These are phyloP conservation scores for Xylaria flabelliformis DNA, from an alignment of 495 filamentous ascomycete species.

Conservation along the genomic window DNA sequence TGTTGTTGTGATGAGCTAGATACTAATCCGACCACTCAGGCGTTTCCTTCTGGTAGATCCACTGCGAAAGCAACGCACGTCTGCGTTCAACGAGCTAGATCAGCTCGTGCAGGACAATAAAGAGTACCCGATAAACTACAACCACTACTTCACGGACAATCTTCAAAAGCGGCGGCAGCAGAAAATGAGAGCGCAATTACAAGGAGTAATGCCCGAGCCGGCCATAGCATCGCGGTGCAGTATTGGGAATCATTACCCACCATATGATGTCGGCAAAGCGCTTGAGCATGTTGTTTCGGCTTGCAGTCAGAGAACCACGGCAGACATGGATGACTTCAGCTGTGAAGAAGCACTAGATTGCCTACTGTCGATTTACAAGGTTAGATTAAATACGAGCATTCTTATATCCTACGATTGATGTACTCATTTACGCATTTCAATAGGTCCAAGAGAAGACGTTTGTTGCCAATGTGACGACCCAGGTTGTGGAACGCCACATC, in stretches of 20 bases:
- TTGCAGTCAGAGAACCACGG: conserved; percentile 4
- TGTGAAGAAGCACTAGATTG: conserved; percentile 5
- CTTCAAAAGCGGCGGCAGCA: conserved; percentile 27
- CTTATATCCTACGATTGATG: background rate
- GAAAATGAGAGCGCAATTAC: background rate
- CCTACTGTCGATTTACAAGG: conserved; percentile 9
- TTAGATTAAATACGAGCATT: background rate
- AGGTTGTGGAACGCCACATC: conserved; percentile 48
- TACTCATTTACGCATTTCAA: background rate
- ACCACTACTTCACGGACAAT: conserved; percentile 38
- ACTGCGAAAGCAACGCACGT: conserved; percentile 24
- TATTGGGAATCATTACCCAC: background rate
- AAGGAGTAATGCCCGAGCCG: background rate
- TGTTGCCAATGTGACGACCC: conserved; percentile 47
- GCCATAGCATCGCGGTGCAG: background rate
- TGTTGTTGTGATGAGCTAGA: background rate
- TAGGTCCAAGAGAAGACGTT: conserved; percentile 45
- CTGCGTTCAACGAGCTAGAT: conserved; percentile 1
- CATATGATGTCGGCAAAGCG: background rate
- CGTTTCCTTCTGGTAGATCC: background rate
- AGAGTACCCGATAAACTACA: conserved; percentile 33
- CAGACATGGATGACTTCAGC: conserved; percentile 1
- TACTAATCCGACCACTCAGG: conserved; percentile 1
- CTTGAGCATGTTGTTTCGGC: conserved; percentile 4
- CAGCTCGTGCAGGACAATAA: no score